phyloP scores from a whole-genome alignment of 495 filamentous ascomycete genomes.

The Xeromyces bisporus region DNA sequence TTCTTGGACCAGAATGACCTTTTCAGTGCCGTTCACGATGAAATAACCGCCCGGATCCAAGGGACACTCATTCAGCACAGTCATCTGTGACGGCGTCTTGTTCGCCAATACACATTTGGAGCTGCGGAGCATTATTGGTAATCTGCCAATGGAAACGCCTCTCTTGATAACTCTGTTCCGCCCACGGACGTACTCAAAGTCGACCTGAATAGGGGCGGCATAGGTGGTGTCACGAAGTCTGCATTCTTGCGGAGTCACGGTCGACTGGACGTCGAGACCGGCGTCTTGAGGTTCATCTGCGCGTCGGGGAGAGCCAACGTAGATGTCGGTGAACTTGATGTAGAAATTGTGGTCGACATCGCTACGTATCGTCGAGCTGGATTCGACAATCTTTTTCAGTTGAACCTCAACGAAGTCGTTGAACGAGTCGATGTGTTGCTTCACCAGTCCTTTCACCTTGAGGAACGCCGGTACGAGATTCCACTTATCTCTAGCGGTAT shows the following conservation, averaged over 20 bases:
- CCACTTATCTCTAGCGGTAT: slow-evolving; percentile 89
- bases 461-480: slow-evolving; percentile 91
- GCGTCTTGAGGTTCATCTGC: slow-evolving; percentile 44
- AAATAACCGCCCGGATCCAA: slow-evolving; percentile 97
- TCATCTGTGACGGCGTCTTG: slow-evolving; percentile 71
- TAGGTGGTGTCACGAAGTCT: slow-evolving; percentile 91
- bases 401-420: slow-evolving; percentile 93
- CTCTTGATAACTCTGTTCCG: slow-evolving; percentile 48
- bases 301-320: slow-evolving; percentile 61
- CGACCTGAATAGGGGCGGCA: slow-evolving; percentile 77
- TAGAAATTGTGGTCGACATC: slow-evolving; percentile 79
- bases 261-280: slow-evolving; percentile 37
- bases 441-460: slow-evolving; percentile 90
- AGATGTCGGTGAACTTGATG: slow-evolving; percentile 78
- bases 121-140: slow-evolving; percentile 94
- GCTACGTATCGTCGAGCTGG: slow-evolving; percentile 68
- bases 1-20: slow-evolving; percentile 95
- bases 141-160: slow-evolving; percentile 64
- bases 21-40: slow-evolving; percentile 92
- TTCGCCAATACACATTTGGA: slow-evolving; percentile 73
- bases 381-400: slow-evolving; percentile 86
- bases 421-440: slow-evolving; percentile 97
- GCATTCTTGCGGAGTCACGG: slow-evolving; percentile 79
- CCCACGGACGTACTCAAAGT: slow-evolving; percentile 71
- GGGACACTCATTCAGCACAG: slow-evolving; percentile 76